Base-by-base conservation (phyloP, 257 asterid genomes). In the Solanum corneliomulleri region DNA sequence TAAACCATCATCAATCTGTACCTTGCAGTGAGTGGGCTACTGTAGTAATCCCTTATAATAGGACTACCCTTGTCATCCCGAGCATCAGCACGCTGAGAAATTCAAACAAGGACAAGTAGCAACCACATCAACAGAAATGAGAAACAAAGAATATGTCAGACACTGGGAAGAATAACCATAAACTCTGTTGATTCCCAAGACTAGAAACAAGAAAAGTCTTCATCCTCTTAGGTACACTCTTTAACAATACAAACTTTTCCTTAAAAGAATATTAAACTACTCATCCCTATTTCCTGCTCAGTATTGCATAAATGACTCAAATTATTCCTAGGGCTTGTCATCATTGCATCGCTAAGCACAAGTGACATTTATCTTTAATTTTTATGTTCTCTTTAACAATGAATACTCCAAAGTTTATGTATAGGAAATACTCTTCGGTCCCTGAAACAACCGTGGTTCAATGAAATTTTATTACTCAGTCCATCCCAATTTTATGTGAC, bases 1-100 rank as follows among this genome's bases (percentile, higher is more conserved):
- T 25, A 44, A 78, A 78, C 18, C 42, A 45, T 45, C 16, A 78
- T 9, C 84, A 78, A 84, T 6, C 41, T 86, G 88, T 90, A 96
- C 99, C 99, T 97, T 72, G 99, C 98, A 87, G 99, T 97, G 80
- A 97, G 98, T 84, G 99, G 99, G 89, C 99, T 93, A 87, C 98
- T 96, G 90, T 91, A 97, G 92, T 93, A 93, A 90, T 97, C 99
- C 90, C 98, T 92, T 89, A 93, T 94, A 37, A 97, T 91, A 52
- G 98, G 98, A 89, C 90, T 92, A 87, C 99, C 98, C 88, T 87
- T 92, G 76, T 95, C 99, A 91, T 96, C 96, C 84, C 94, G 98
- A 91, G 95, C 99, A 83, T 95, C 94, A 84, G 97, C 97, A 88
- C 94, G 96, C 99, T 97, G 93, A 47, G 90, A 87, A 84, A 45